A percentile compares a stretch with the other conserved stretches of the same genome.
phyloP scores from a whole-genome alignment of 352 stramenopile genomes.

The Globisporangium alternatum region DNA sequence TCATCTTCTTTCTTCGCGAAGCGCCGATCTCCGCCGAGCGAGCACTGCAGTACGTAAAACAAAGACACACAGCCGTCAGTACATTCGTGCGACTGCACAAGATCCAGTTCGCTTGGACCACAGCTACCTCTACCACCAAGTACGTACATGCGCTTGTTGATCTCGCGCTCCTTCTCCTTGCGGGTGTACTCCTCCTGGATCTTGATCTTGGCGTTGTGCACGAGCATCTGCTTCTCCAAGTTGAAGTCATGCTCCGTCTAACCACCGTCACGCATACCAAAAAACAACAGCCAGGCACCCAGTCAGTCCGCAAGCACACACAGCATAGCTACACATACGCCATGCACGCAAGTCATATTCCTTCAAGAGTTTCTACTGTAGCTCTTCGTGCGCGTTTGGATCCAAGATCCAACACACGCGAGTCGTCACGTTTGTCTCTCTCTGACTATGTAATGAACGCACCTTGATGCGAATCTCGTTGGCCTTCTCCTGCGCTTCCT shows the following conservation, averaged over 20 bases:
- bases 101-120: not conserved
- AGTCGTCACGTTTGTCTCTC: not conserved
- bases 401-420: slow-evolving; percentile 12
- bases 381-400: not conserved
- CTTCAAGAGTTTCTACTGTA: not conserved
- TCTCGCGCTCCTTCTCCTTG: slow-evolving; percentile 97
- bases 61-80: not conserved
- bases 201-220: slow-evolving; percentile 97
- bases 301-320: not conserved
- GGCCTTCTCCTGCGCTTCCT: slow-evolving; percentile 99
- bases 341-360: not conserved
- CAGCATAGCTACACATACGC: not conserved
- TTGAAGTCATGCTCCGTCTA: slow-evolving; percentile 99
- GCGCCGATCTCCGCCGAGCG: slow-evolving; percentile 93
- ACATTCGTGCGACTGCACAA: not conserved
- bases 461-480: slow-evolving; percentile 98
- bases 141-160: slow-evolving; percentile 90
- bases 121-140: not conserved
- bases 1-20: slow-evolving; percentile 97
- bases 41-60: slow-evolving; percentile 31
- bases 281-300: not conserved
- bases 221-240: slow-evolving; percentile 98
- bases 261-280: slow-evolving; percentile 2
- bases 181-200: slow-evolving; percentile 97
- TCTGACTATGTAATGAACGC: not conserved